Base-by-base conservation (phyloP, 192 early-diverging fungal genomes). In the Coemansia sp. region DNA sequence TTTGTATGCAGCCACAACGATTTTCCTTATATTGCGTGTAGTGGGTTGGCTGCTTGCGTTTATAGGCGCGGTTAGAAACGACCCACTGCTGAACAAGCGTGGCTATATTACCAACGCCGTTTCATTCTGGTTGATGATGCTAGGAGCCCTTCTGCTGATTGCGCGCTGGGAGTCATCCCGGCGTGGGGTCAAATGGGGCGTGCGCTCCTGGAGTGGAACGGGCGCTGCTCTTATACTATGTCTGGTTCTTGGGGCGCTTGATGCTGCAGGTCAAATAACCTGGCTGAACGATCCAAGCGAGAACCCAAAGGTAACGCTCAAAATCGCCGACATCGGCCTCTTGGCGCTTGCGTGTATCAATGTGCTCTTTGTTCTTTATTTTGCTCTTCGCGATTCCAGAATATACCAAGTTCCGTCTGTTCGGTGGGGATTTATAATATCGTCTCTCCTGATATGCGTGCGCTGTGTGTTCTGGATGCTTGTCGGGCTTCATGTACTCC, bases 401-500 rank as follows among this genome's bases (percentile, higher is more conserved):
- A 60, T 82, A n/a, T 82, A 82, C 43, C 80, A 82, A 68, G 45
- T 42, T 22, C 75, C 80, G 21, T 45, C 65, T 47, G 76, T 77
- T 32, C 72, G 80, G 22, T 74, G 71, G 65, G 46, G 69, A 41
- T 77, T 77, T 63, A 56, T 73, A 26, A 48, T 77, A 22, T 55
- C 68, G 0, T 68, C 68, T 3, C 45, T 37, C 8, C 51, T 77
- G 39, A 42, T 82, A 15, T 36, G 70, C 1, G 47, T 47, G 8
- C 72, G 80, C 39, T 77, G 74, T 9, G 55, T 82, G 56, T 82
- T 74, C 42, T 77, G 70, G 72, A 82, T 82, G 80, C 72, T 82
- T 16, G 54, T 82, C 16, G 75, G 63, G 32, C 68, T 77, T 55
- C 49, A 69, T 18, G 54, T 77, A 13, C 21, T 77, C 2, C 49